Percentiles rank a stretch among this genome's conserved stretches.
Conservation (phyloP, 768 basidiomycete genomes). For the Trametes elegans region DNA sequence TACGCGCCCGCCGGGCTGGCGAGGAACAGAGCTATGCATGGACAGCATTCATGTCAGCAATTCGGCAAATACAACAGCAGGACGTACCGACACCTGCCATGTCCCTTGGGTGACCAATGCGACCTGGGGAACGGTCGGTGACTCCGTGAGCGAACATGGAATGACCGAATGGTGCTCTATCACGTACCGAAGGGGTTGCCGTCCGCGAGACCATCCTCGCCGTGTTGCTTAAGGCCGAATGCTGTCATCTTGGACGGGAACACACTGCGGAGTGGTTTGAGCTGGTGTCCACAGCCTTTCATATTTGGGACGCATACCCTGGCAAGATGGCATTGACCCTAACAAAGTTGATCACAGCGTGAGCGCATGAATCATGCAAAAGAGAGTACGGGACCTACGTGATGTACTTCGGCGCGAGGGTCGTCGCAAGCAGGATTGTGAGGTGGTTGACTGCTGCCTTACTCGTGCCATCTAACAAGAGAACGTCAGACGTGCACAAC, state of each 20-base stretch:
- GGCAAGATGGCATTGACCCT: conserved; percentile 86
- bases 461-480: conserved; percentile 63
- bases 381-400: conserved; percentile 47
- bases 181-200: conserved; percentile 64
- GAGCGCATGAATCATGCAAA: not conserved
- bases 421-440: conserved; percentile 67
- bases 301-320: conserved; percentile 44
- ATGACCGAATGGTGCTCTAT: not conserved
- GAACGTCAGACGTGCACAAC: no score
- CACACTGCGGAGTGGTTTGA: conserved; percentile 39
- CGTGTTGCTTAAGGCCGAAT: conserved; percentile 55
- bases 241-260: conserved; percentile 89
- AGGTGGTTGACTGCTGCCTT: conserved; percentile 89
- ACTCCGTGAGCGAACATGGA: not conserved
- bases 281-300: not conserved
- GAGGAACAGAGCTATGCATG: conserved; percentile 36
- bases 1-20: conserved; percentile 71
- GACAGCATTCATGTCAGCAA: not conserved
- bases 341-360: conserved; percentile 1
- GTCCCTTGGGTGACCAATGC: conserved; percentile 62
- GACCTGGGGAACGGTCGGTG: conserved; percentile 41
- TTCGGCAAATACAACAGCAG: not conserved
- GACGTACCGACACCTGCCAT: conserved; percentile 60
- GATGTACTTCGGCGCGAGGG: conserved; percentile 56
- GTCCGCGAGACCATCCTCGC: conserved; percentile 49